Percentiles rank a stretch among this genome's conserved stretches.
These are phyloP conservation scores for Phytopythium kandeliae DNA, from an alignment of 352 stramenopile genomes.

Conservation along the genomic window DNA sequence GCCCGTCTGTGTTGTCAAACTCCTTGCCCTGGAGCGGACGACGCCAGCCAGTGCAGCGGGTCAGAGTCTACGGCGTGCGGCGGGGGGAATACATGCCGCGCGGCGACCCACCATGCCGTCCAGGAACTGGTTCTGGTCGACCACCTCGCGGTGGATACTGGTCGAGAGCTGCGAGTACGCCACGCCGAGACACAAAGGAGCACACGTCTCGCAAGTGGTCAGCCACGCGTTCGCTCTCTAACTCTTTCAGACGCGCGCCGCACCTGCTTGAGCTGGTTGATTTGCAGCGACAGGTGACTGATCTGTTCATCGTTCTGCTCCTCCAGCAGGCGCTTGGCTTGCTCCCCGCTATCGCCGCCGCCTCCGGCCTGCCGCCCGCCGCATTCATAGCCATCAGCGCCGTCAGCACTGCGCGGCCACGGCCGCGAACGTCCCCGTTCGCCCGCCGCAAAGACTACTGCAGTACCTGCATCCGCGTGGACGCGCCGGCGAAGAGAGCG, in stretches of 20 bases:
- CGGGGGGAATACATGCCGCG: conserved; percentile 2
- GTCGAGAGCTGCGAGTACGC: conserved; percentile 62
- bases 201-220: not conserved
- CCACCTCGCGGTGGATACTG: conserved; percentile 74
- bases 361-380: conserved; percentile 30
- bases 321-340: conserved; percentile 72
- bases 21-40: conserved; percentile 52
- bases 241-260: too few relatives aligned
- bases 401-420: conserved; percentile 1
- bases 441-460: not conserved
- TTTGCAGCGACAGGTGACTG: conserved; percentile 83
- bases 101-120: conserved; percentile 60
- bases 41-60: too few relatives aligned
- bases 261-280: conserved; percentile 82
- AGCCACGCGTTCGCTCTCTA: not conserved
- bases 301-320: conserved; percentile 88
- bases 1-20: conserved; percentile 79
- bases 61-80: not conserved
- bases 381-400: too few relatives aligned
- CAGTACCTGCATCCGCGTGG: conserved; percentile 40
- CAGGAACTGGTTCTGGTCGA: conserved; percentile 79
- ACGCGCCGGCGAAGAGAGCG: conserved; percentile 56
- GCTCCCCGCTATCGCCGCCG: conserved; percentile 55
- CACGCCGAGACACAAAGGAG: not conserved
- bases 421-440: not conserved